Conservation (phyloP, 2,329 filamentous ascomycete species). For the Drechslera avenae region DNA sequence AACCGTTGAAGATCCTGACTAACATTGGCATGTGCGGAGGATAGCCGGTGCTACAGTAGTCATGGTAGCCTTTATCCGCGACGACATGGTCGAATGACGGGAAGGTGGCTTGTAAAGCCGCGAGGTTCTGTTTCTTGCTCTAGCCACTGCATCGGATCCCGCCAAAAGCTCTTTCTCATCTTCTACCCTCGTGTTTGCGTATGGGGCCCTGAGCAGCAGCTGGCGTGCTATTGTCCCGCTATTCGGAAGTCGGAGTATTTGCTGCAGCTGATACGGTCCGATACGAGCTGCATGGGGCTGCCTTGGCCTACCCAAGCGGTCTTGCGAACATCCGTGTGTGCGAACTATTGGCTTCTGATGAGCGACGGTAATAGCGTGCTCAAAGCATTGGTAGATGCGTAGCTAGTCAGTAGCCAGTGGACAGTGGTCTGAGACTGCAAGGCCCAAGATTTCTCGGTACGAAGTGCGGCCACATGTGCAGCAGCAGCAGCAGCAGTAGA, state of each 20-base stretch:
- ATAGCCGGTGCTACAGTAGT: slow-evolving; percentile 1
- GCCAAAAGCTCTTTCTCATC: background rate
- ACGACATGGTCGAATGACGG: background rate
- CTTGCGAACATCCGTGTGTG: background rate
- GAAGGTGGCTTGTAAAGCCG: background rate
- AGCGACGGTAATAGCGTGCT: background rate
- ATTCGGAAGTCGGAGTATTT: background rate
- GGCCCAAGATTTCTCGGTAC: background rate
- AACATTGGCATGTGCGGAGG: background rate
- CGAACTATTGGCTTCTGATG: background rate
- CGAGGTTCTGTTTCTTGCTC: background rate
- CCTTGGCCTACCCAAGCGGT: background rate
- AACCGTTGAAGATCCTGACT: too few relatives aligned
- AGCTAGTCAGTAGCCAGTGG: background rate
- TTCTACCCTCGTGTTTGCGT: background rate
- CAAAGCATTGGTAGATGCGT: background rate
- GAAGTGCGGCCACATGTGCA: too few relatives aligned
- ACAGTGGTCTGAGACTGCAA: background rate
- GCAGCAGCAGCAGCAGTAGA: background rate
- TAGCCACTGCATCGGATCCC: background rate
- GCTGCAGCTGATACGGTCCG: background rate
- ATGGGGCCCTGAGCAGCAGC: background rate
- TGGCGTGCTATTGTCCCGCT: background rate
- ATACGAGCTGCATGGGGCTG: slow-evolving; percentile 2
- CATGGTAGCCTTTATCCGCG: background rate